Percentiles rank a stretch among this genome's conserved stretches.
These are phyloP conservation scores for Drechmeria coniospora DNA, from an alignment of 2,329 filamentous ascomycete species.

Conservation along the genomic window DNA sequence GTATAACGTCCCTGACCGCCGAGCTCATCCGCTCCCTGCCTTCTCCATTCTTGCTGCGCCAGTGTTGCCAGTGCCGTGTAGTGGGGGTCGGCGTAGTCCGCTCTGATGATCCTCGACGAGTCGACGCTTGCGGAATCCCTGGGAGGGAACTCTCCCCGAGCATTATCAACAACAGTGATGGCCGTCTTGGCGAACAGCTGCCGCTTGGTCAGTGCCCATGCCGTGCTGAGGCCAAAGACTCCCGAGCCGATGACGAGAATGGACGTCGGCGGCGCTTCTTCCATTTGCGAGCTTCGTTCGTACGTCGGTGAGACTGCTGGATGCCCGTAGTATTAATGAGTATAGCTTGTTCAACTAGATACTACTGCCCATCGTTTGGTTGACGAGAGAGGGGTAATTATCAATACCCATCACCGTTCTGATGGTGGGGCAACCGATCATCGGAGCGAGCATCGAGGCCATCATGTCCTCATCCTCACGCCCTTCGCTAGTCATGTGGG, in stretches of 20 bases:
- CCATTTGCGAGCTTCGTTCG: conserved; percentile 9
- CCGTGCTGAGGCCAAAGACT: conserved; percentile 45
- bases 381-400: no score
- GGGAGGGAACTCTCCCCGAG: conserved; percentile 40
- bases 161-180: conserved; percentile 46
- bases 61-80: conserved; percentile 61
- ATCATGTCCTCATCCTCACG: no score
- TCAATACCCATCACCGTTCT: background rate
- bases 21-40: conserved; percentile 35
- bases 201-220: conserved; percentile 52
- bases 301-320: background rate
- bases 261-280: conserved; percentile 21
- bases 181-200: conserved; percentile 33
- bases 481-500: no score
- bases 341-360: no score
- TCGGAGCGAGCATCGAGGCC: background rate
- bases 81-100: conserved; percentile 66
- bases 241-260: conserved; percentile 57
- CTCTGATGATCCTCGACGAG: conserved; percentile 46
- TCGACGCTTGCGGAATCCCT: conserved; percentile 46
- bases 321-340: no score
- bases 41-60: conserved; percentile 57
- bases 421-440: background rate
- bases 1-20: conserved; percentile 52
- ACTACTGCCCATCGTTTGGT: no score